Evolutionary conservation across 2,329 filamentous ascomycete species (phyloP).

Genomic region (Scedosporium boydii): DNA sequence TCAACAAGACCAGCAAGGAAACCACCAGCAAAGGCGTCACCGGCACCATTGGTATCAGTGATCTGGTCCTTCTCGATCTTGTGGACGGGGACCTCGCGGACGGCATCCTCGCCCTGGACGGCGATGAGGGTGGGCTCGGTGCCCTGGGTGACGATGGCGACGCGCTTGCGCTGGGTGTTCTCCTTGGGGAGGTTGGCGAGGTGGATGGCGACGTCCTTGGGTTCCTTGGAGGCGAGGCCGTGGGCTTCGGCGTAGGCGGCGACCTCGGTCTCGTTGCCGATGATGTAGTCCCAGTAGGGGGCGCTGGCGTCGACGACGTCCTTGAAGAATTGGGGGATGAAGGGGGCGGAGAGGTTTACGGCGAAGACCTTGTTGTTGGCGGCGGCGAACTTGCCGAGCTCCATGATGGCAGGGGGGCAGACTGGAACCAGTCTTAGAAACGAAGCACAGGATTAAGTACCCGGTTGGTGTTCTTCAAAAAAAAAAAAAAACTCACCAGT

Average conservation of each 20-base stretch:
- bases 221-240: slow-evolving; percentile 62
- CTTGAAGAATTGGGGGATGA: slow-evolving; percentile 98
- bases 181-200: slow-evolving; percentile 87
- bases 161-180: slow-evolving; percentile 73
- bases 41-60: slow-evolving; percentile 93
- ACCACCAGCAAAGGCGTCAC: slow-evolving; percentile 92
- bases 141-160: slow-evolving; percentile 90
- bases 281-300: slow-evolving; percentile 90
- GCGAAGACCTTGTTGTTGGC: slow-evolving; percentile 84
- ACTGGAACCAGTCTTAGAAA: slow-evolving; percentile 39
- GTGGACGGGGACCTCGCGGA: slow-evolving; percentile 74
- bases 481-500: slow-evolving; percentile 39
- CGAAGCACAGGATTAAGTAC: neutral
- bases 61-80: slow-evolving; percentile 69
- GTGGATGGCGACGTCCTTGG: slow-evolving; percentile 75
- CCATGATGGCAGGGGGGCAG: slow-evolving; percentile 81
- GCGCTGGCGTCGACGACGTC: slow-evolving; percentile 78
- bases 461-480: slow-evolving; percentile 6
- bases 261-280: slow-evolving; percentile 96
- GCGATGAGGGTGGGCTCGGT: slow-evolving; percentile 85
- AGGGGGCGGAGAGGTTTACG: slow-evolving; percentile 87
- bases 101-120: slow-evolving; percentile 56
- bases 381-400: slow-evolving; percentile 83
- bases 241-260: slow-evolving; percentile 79
- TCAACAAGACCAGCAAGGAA: slow-evolving; percentile 84